Percentiles rank a stretch among this genome's conserved stretches.
Conservation (phyloP, 2,329 filamentous ascomycete species). For the Colletotrichum coccodes region DNA sequence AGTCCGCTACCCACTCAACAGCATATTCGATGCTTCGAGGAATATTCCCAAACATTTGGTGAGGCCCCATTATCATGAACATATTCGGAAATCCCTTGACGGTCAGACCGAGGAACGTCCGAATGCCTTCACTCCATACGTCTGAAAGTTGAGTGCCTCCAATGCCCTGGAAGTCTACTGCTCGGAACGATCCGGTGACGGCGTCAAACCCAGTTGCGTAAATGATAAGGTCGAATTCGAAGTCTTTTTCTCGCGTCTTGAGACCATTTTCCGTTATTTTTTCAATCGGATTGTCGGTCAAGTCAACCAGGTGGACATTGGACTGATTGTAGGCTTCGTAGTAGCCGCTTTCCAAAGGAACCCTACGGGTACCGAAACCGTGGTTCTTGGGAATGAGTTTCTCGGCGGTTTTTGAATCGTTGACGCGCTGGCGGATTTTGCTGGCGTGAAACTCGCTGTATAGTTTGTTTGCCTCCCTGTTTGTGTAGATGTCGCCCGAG, state of each 20-base stretch:
- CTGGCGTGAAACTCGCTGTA: constrained; percentile 42
- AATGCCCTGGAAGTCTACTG: constrained; percentile 47
- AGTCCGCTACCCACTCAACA: constrained; percentile 48
- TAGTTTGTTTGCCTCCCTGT: constrained; percentile 40
- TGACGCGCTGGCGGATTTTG: constrained; percentile 47
- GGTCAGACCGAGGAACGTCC: constrained; percentile 53
- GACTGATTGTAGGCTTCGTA: constrained; percentile 60
- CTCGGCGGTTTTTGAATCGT: constrained; percentile 47
- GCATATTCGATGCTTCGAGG: constrained; percentile 54
- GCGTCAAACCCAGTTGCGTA: constrained; percentile 55
- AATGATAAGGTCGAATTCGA: constrained; percentile 48
- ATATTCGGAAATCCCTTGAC: constrained; percentile 58
- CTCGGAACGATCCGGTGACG: constrained; percentile 40
- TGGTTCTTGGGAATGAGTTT: constrained; percentile 46
- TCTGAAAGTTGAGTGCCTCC: constrained; percentile 38
- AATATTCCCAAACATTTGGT: constrained; percentile 55
- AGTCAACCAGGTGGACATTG: constrained; percentile 57
- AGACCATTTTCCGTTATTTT: constrained; percentile 48
- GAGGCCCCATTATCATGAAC: constrained; percentile 55
- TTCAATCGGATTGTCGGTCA: constrained; percentile 53
- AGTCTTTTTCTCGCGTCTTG: constrained; percentile 41
- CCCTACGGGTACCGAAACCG: constrained; percentile 40
- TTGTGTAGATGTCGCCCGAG: constrained; percentile 39
- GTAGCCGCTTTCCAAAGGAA: constrained; percentile 57
- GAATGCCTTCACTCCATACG: constrained; percentile 46